These are phyloP conservation scores for Acorus gramineus DNA, from an alignment of 106 monocot species.

Conservation along the genomic window DNA sequence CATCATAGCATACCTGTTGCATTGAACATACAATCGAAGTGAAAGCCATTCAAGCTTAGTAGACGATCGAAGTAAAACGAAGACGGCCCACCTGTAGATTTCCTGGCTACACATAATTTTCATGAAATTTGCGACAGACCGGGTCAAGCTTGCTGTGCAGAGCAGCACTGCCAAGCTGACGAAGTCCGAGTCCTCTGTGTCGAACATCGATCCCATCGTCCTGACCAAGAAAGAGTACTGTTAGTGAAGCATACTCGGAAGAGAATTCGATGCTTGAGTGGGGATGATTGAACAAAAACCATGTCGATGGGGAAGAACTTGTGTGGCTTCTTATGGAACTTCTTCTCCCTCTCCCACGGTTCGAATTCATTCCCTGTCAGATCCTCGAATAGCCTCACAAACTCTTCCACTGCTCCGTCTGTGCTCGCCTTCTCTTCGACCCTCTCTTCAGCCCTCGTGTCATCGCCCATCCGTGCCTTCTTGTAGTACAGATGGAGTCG, in stretches of 20 bases:
- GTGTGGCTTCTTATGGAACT: slow-evolving; percentile 42
- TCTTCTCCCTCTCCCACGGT: slow-evolving; percentile 72
- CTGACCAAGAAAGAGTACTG: slow-evolving; percentile 9
- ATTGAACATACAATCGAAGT: background rate
- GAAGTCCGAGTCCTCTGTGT: slow-evolving; percentile 36
- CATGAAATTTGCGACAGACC: slow-evolving; percentile 40
- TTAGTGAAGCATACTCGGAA: too few relatives aligned
- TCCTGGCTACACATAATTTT: slow-evolving; percentile 68
- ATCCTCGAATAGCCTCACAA: slow-evolving; percentile 38
- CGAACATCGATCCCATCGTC: slow-evolving; percentile 63
- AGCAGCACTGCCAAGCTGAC: slow-evolving; percentile 43
- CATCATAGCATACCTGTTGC: slow-evolving; percentile 56
- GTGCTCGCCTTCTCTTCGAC: slow-evolving; percentile 37
- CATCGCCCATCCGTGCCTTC: slow-evolving; percentile 51
- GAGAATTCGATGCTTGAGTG: background rate
- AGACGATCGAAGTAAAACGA: too few relatives aligned
- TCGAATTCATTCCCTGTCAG: slow-evolving; percentile 60
- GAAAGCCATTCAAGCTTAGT: background rate
- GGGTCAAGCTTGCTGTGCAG: slow-evolving; percentile 59
- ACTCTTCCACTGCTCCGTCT: slow-evolving; percentile 43
- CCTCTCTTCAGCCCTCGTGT: slow-evolving; percentile 53
- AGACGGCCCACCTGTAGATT: slow-evolving; percentile 36
- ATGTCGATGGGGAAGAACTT: slow-evolving; percentile 76
- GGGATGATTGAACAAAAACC: slow-evolving; percentile 13
- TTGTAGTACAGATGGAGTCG: slow-evolving; percentile 56